Evolutionary conservation across 2,329 filamentous ascomycete genomes (phyloP).

Genomic region (Colletotrichum nymphaeae): DNA sequence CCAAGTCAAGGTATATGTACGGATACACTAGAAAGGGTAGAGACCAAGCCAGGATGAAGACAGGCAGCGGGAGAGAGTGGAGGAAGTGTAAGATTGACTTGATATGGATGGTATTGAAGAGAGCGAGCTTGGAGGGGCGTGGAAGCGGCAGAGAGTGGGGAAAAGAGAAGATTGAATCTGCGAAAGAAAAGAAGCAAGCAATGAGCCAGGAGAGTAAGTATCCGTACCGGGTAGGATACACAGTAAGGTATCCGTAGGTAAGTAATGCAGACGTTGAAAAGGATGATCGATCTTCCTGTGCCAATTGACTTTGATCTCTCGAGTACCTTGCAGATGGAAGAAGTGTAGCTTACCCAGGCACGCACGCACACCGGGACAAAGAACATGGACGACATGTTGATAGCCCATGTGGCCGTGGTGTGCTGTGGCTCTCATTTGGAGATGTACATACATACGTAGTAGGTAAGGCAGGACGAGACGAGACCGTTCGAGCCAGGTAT

Average conservation of each 20-base stretch:
- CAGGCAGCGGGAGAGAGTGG: slow-evolving; percentile 19
- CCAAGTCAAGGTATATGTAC: neutral
- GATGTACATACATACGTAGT: neutral
- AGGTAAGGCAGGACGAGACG: neutral
- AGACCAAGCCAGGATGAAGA: slow-evolving; percentile 9
- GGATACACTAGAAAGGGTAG: slow-evolving; percentile 1
- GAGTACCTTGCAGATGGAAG: neutral
- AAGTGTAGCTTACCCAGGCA: neutral
- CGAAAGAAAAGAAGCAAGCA: neutral
- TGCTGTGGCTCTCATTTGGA: neutral
- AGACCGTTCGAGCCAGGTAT: slow-evolving; percentile 2
- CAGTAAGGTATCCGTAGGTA: too few relatives aligned
- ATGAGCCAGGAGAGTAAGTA: neutral
- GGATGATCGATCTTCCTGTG: neutral
- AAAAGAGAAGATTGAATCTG: neutral
- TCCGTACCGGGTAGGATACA: neutral
- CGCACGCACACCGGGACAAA: neutral
- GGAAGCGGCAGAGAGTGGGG: neutral
- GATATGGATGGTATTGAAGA: slow-evolving; percentile 6
- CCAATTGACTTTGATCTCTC: neutral
- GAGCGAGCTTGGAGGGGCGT: neutral
- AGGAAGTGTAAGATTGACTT: slow-evolving; percentile 14
- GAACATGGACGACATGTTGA: neutral
- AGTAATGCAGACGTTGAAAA: neutral
- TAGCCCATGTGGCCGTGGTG: neutral